A percentile compares a stretch with the other conserved stretches of the same genome.
Evolutionary conservation across 164 flowering plant genomes (phyloP).

Genomic region (Stephania japonica): DNA sequence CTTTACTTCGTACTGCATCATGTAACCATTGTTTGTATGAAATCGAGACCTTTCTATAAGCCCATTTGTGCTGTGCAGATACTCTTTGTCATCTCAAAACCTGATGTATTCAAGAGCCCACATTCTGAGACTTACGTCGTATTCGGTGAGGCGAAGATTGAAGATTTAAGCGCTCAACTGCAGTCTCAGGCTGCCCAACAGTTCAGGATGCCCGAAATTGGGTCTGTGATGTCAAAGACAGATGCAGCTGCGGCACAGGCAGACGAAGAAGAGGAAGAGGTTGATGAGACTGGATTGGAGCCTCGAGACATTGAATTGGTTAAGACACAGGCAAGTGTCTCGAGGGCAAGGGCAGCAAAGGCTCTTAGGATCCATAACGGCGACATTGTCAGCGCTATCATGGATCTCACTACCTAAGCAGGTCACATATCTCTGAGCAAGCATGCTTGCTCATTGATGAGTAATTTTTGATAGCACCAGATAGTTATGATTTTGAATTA

Average conservation of each 20-base stretch:
- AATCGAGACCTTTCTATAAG: not conserved
- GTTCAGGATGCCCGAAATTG: conserved; percentile 70
- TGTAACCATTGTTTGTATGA: not conserved
- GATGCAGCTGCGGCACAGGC: conserved; percentile 39
- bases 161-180: conserved; percentile 88
- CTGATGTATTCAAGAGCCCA: conserved; percentile 94
- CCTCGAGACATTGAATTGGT: conserved; percentile 80
- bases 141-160: conserved; percentile 91
- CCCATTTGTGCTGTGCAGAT: conserved; percentile 36
- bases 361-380: conserved; percentile 66
- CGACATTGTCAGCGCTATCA: conserved; percentile 91
- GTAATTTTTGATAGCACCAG: not conserved
- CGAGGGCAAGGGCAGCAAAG: conserved; percentile 72
- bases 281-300: conserved; percentile 83
- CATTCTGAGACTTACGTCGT: conserved; percentile 79
- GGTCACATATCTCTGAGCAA: not conserved
- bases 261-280: conserved; percentile 76
- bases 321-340: conserved; percentile 89
- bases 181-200: conserved; percentile 95
- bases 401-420: conserved; percentile 77
- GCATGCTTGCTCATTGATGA: not conserved
- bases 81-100: conserved; percentile 78
- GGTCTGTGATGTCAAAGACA: conserved; percentile 45
- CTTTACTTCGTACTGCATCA: not conserved
- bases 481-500: not conserved